Conservation (phyloP, 495 filamentous ascomycete species). For the Chaetomium cochliodes region DNA sequence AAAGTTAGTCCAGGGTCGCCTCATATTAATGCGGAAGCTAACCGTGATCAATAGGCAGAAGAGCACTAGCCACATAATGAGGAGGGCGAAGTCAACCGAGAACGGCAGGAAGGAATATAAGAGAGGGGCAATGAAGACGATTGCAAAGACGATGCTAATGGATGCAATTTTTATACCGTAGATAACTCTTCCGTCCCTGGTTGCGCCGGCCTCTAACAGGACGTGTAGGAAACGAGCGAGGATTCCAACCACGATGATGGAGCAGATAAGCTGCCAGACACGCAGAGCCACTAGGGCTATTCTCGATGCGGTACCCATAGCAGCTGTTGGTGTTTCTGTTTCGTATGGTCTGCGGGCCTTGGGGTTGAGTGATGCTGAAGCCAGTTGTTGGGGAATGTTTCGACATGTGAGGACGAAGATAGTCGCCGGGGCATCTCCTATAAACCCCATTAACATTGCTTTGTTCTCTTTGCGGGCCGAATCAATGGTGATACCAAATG, state of each 20-base stretch:
- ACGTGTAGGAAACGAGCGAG: conserved; percentile 23
- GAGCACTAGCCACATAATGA: conserved; percentile 31
- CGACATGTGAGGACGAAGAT: no score
- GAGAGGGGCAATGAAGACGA: conserved; percentile 31
- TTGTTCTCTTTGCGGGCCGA: no score
- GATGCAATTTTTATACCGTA: conserved; percentile 25
- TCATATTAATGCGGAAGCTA: background rate
- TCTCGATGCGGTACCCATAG: conserved; percentile 19
- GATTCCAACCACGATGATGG: conserved; percentile 29
- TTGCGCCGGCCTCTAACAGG: conserved; percentile 12
- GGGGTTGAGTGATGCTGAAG: no score
- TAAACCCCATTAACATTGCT: no score
- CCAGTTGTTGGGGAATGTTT: no score
- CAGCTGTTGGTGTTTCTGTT: background rate
- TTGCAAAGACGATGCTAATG: conserved; percentile 26
- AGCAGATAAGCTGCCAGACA: conserved; percentile 27
- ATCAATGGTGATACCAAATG: no score
- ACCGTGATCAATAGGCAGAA: conserved; percentile 30
- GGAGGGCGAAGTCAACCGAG: conserved; percentile 28
- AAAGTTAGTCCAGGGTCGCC: background rate
- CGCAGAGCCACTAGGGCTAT: conserved; percentile 22
- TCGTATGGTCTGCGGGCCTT: no score
- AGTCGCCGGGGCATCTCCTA: no score
- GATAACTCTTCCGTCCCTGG: conserved; percentile 23
- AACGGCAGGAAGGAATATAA: conserved; percentile 28